Evolutionary conservation across 306 rosid genomes (phyloP).

Genomic region (Medicago lupulina): DNA sequence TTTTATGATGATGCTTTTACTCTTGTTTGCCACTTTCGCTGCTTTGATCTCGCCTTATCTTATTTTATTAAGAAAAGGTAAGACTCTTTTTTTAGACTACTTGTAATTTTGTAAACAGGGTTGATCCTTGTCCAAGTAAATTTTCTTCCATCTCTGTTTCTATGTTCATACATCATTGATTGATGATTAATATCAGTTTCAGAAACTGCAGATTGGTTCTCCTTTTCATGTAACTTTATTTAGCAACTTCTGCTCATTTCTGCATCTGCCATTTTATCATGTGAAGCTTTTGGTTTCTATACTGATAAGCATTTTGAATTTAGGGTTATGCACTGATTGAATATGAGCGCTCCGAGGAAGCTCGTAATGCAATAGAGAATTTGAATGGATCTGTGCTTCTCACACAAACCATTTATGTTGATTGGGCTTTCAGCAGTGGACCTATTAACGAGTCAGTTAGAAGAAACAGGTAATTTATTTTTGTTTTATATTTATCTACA

Average conservation of each 20-base stretch:
- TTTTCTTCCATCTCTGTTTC: constrained; percentile 18
- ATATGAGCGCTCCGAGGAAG: constrained; percentile 63
- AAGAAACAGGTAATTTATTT: constrained; percentile 70
- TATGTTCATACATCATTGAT: not conserved
- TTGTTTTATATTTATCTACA: not conserved
- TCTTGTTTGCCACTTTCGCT: constrained; percentile 5
- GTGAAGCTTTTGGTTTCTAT: constrained; percentile 15
- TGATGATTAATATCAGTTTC: constrained; percentile 2
- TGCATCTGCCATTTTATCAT: constrained; percentile 1
- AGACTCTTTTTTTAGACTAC: not conserved
- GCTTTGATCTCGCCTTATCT: not conserved
- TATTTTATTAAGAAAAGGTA: not conserved
- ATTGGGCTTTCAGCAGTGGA: constrained; percentile 98
- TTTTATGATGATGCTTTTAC: not conserved
- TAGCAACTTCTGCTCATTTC: not conserved
- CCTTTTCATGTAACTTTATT: not conserved
- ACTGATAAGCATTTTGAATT: constrained; percentile 26
- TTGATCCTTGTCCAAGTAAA: constrained; percentile 4
- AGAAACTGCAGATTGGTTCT: not conserved
- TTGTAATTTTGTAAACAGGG: constrained; percentile 20
- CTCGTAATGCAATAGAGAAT: constrained; percentile 81
- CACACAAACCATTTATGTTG: constrained; percentile 74
- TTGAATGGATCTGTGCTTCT: constrained; percentile 88
- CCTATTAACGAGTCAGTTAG: constrained; percentile 73
- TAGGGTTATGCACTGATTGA: constrained; percentile 67